Evolutionary conservation across 441 rosid species (phyloP).

Genomic region (Adansonia gregorii): DNA sequence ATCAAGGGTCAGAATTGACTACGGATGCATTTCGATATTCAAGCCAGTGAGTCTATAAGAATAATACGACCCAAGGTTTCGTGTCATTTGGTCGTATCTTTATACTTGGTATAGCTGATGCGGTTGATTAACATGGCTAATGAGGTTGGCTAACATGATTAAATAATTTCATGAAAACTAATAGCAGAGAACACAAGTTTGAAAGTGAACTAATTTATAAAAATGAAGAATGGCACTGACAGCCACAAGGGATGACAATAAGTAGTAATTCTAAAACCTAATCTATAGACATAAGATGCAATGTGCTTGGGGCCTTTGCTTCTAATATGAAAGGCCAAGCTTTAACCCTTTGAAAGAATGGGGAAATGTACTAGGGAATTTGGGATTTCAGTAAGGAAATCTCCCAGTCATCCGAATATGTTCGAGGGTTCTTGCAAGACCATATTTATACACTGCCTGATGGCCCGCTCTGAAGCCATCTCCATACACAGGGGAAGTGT

Average conservation of each 20-base stretch:
- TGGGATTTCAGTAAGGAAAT: slow-evolving; percentile 52
- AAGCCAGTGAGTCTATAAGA: no score
- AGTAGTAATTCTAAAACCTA: slow-evolving; percentile 28
- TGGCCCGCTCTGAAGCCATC: slow-evolving; percentile 71
- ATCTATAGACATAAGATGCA: slow-evolving; percentile 24
- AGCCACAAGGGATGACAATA: slow-evolving; percentile 23
- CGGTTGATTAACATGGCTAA: no score
- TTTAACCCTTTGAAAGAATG: not conserved
- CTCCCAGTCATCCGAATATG: slow-evolving; percentile 61
- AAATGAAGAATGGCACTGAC: slow-evolving; percentile 17
- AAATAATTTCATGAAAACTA: not conserved
- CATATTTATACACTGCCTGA: slow-evolving; percentile 56
- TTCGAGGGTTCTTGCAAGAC: slow-evolving; percentile 61
- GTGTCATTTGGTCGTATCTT: no score
- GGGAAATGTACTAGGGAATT: not conserved
- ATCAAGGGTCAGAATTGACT: no score
- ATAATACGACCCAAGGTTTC: no score
- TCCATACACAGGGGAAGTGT: slow-evolving; percentile 71
- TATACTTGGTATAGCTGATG: no score
- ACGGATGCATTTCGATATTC: no score
- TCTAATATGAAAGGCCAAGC: slow-evolving; percentile 26
- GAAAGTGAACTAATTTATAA: not conserved
- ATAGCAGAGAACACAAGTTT: not conserved
- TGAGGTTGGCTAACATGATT: no score
- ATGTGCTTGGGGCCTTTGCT: slow-evolving; percentile 32